Evolutionary conservation across 495 filamentous ascomycete genomes (phyloP), one percentile per base, ranked within the genome.

Genomic region (Geoglossum glabrum): DNA sequence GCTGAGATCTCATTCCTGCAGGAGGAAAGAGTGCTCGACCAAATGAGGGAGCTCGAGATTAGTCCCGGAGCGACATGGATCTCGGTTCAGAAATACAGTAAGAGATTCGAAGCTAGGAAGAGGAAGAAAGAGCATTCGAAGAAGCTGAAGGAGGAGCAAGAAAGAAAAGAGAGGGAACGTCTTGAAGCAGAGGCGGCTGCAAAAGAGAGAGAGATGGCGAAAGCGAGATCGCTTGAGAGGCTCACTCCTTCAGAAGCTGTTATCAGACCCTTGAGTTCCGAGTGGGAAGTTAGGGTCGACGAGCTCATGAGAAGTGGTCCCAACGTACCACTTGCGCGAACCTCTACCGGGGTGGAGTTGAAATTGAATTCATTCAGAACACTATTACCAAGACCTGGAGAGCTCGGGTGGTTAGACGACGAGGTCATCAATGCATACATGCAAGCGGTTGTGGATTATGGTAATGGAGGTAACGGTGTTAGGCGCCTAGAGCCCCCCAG

Each of bases 381-480:
- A 68, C 57, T 90, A 55, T 69, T 83, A 61, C n/a, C 55, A 1
- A 28, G 30, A 57, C 17, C 60, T 61, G 59, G 60, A 54, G 23
- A 45, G 3, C 66, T 9, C 57, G 62, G 33, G 17, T 95, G 88
- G 88, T 71, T 95, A 0, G 92, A 94, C 15, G 70, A 74, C 55
- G 68, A 69, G 17, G 71, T 81, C 0, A 68, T 79, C 13, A 69
- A 74, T 56, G 66, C 64, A 11, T 81, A 81, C 54, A 69, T 80
- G 38, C 59, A 68, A 33, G 76, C 75, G 0, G 67, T 71, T 11
- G 77, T 84, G 17, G 72, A 79, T 2, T 75, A 79, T 55, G 69
- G 82, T 40, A 64, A 69, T 21, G 40, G 9, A 0, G 60, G 62
- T 36, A 63, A 58, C 30, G 45, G 30, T 33, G 66, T 72, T 7